Evolutionary conservation across 83 land plant genomes (phyloP).

Genomic region (Isoetes engelmannii): DNA sequence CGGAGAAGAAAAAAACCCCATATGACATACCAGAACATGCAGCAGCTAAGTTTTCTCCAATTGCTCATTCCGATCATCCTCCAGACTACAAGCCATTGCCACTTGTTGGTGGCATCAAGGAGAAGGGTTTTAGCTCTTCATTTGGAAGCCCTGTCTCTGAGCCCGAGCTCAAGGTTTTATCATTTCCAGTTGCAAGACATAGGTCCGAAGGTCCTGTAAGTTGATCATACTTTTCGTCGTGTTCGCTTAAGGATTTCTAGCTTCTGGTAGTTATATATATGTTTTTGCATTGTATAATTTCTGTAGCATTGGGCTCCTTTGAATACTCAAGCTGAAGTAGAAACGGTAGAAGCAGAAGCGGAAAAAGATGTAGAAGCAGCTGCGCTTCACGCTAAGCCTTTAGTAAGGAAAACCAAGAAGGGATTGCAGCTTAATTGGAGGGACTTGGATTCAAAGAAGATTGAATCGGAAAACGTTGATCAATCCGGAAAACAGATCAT

Average conservation of each 20-base stretch:
- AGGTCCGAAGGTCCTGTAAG: constrained; percentile 44
- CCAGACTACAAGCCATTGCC: constrained; percentile 16
- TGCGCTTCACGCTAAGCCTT: constrained; percentile 53
- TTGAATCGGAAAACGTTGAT: too few species aligned
- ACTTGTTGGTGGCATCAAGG: constrained; percentile 28
- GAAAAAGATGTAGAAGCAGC: constrained; percentile 32
- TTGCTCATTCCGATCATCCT: too few species aligned
- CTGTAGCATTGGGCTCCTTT: constrained; percentile 71
- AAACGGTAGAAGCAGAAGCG: constrained; percentile 20
- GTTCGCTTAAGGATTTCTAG: neutral
- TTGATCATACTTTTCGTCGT: neutral
- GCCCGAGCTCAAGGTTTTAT: constrained; percentile 22
- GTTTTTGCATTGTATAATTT: neutral
- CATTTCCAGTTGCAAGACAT: constrained; percentile 43
- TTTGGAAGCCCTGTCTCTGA: constrained; percentile 4
- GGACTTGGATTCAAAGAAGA: too few species aligned
- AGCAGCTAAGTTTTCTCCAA: too few species aligned
- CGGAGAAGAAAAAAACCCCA: too few species aligned
- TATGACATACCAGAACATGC: too few species aligned
- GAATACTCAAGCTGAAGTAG: constrained; percentile 3
- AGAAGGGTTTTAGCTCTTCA: constrained; percentile 27
- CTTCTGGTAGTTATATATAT: neutral
- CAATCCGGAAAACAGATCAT: too few species aligned
- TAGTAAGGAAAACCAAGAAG: constrained; percentile 51
- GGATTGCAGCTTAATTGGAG: constrained; percentile 29